Evolutionary conservation across 2,329 filamentous ascomycete genomes (phyloP).

Genomic region (Penicillium sp.): DNA sequence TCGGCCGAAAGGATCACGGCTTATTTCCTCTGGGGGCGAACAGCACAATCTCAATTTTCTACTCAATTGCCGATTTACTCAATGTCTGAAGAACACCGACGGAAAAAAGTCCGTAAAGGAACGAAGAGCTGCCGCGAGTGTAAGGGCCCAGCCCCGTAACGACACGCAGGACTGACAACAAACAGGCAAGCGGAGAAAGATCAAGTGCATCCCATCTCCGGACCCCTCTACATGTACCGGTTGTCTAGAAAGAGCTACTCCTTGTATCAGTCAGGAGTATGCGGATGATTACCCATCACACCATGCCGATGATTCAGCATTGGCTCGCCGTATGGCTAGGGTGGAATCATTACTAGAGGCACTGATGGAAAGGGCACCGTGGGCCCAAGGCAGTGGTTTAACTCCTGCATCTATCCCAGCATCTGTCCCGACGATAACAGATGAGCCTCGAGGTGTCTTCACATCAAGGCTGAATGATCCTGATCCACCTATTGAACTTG

Average conservation of each 20-base stretch:
- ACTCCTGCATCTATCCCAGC: neutral
- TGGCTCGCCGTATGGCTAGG: conserved; percentile 6
- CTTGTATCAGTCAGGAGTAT: conserved; percentile 9
- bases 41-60: no score
- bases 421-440: neutral
- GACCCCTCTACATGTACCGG: conserved; percentile 1
- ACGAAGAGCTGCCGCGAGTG: conserved; percentile 16
- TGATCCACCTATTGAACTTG: neutral
- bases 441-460: neutral
- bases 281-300: conserved; percentile 1
- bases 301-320: neutral
- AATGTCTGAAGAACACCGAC: conserved; percentile 1
- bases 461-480: neutral
- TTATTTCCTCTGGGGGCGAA: no score
- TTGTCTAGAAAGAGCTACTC: conserved; percentile 6
- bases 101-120: conserved; percentile 14
- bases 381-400: neutral
- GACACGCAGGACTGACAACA: neutral
- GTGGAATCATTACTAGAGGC: conserved; percentile 10
- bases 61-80: no score
- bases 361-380: neutral
- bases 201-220: conserved; percentile 7
- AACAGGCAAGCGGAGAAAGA: conserved; percentile 12
- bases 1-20: conserved; percentile 8
- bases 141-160: conserved; percentile 1